Conservation (phyloP, 768 basidiomycete species). For the Collybia mongolica region DNA sequence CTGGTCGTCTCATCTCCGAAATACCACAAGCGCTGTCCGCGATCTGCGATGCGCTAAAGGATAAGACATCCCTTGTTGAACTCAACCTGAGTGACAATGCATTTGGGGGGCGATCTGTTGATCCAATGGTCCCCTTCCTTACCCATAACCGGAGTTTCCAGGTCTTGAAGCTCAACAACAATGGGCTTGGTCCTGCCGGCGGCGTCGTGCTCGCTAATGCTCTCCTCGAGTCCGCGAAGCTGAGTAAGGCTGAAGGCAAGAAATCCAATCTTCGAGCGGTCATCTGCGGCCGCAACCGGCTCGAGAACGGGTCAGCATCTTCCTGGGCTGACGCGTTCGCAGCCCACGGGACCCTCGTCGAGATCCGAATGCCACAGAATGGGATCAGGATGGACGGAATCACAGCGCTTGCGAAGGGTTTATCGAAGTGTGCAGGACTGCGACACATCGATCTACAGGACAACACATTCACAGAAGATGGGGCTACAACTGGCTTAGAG, state of each 20-base stretch:
- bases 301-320: constrained; percentile 85
- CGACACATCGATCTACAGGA: constrained; percentile 90
- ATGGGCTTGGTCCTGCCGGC: constrained; percentile 90
- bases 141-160: constrained; percentile 79
- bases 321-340: constrained; percentile 89
- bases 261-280: constrained; percentile 73
- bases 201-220: constrained; percentile 86
- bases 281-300: constrained; percentile 93
- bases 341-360: constrained; percentile 75
- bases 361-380: constrained; percentile 96
- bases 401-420: constrained; percentile 69
- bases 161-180: constrained; percentile 91
- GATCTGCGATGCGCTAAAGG: constrained; percentile 83
- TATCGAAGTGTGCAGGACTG: constrained; percentile 65
- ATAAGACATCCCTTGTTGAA: constrained; percentile 78
- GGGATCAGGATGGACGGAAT: constrained; percentile 95
- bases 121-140: constrained; percentile 90
- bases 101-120: constrained; percentile 92
- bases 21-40: constrained; percentile 89
- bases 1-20: constrained; percentile 92
- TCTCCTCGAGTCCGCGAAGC: constrained; percentile 69
- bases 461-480: constrained; percentile 73
- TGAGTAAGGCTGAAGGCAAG: constrained; percentile 64
- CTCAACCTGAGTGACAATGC: constrained; percentile 95
- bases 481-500: constrained; percentile 46